phyloP scores from a whole-genome alignment of 2,329 filamentous ascomycete species.

The Talaromyces sp. region DNA sequence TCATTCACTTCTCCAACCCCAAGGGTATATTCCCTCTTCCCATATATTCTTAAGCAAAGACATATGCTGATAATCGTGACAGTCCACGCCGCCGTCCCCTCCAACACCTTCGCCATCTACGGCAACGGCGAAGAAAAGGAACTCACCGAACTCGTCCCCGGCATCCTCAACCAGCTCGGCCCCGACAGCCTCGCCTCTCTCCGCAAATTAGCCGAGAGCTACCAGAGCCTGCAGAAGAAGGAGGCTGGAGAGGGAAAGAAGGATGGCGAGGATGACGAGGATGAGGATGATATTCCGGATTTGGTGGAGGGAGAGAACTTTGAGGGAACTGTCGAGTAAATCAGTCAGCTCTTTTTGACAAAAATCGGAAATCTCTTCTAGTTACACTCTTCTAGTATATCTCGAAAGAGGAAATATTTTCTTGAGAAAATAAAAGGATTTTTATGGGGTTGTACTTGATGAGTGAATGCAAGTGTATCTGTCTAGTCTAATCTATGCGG shows the following conservation, averaged over 20 bases:
- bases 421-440: not conserved
- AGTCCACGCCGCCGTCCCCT: conserved; percentile 96
- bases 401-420: not conserved
- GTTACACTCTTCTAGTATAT: not conserved
- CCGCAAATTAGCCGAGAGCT: conserved; percentile 97
- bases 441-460: not conserved
- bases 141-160: conserved; percentile 97
- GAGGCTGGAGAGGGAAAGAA: conserved; percentile 74
- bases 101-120: conserved; percentile 99
- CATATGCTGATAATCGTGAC: conserved; percentile 9
- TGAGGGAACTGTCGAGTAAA: conserved; percentile 93
- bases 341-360: not conserved
- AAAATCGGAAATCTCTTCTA: not conserved
- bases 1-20: conserved; percentile 97
- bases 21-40: conserved; percentile 67
- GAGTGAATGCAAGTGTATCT: not conserved
- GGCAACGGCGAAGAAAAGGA: conserved; percentile 99
- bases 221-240: conserved; percentile 98
- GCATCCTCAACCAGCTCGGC: conserved; percentile 98
- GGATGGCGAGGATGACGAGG: conserved; percentile 62
- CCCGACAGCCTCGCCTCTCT: conserved; percentile 96
- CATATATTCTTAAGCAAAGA: conserved; percentile 1
- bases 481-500: not conserved
- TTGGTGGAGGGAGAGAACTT: conserved; percentile 97
- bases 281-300: conserved; percentile 86